Evolutionary conservation across 2,329 filamentous ascomycete genomes (phyloP), one percentile per base, ranked within the genome.

Genomic region (Alternaria sp.): DNA sequence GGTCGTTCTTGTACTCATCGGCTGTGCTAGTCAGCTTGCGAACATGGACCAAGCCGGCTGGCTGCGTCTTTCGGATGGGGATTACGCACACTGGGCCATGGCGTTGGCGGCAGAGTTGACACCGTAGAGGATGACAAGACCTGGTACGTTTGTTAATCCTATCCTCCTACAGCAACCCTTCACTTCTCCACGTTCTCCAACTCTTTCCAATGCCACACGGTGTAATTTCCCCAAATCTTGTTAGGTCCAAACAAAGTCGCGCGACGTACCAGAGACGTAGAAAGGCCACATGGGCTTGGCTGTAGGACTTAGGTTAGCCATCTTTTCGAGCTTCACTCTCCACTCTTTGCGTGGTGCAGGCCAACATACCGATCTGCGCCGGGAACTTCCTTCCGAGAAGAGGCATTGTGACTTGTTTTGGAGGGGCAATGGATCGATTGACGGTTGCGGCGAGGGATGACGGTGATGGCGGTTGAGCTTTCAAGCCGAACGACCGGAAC

Each of bases 1-100:
- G 93, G 83, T 98, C 94, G 86, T 97, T 96, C 89, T 94, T 96
- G 88, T 88, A 97, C 85, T 98, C 93, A 74, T 91, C 92, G 85
- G 89, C 94, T 98, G 54, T 42, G 39, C 38, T 39, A 3, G 65
- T 78, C 51, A 78, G 72, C 41, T 51, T 51, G 24, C 44, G 39
- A 54, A 54, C 39, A 57, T 51, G 28, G 18, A 49, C 12, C 32
- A 26, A 52, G 42, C 22, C n/a, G 22, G 32, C 28, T 12, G 30
- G 16, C 36, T 48, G 24, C 7, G 16, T 12, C 32, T 38, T 14
- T 12, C 16, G 11, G 11, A 41, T 20, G 24, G 34, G 34, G 49
- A 34, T 12, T 53, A 87, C 88, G 81, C 88, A 98, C 94, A 87
- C 80, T 88, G 84, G 84, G 90, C 89, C 84, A 96, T 87, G 74